A percentile compares a stretch with the other conserved stretches of the same genome.
Evolutionary conservation across 2,329 filamentous ascomycete species (phyloP).

Genomic region (Plectosphaerella sp.): DNA sequence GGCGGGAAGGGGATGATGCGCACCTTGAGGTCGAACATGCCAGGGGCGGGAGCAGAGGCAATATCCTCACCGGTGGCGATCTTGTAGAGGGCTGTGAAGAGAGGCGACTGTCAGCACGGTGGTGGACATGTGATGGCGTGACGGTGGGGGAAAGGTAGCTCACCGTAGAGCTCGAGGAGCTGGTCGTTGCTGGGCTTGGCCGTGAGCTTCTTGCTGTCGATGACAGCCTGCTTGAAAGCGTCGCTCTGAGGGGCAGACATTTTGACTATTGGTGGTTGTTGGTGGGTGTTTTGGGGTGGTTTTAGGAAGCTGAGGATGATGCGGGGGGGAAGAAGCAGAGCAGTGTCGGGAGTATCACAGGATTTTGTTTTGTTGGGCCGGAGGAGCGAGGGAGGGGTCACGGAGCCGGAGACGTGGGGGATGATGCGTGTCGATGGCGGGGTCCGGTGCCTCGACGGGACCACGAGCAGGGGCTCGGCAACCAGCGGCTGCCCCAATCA

Average conservation of each 20-base stretch:
- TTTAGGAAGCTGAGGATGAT: neutral
- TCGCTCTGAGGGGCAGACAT: slow-evolving; percentile 37
- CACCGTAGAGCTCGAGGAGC: slow-evolving; percentile 60
- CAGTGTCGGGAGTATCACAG: neutral
- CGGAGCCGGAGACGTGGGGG: neutral
- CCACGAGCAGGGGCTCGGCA: too few relatives aligned
- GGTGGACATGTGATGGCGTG: neutral
- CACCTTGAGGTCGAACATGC: slow-evolving; percentile 69
- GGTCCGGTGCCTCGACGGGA: neutral
- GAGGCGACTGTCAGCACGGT: neutral
- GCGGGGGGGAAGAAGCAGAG: neutral
- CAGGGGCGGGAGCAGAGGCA: slow-evolving; percentile 49
- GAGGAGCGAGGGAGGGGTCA: slow-evolving; percentile 1
- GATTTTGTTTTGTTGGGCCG: neutral
- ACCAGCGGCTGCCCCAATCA: too few relatives aligned
- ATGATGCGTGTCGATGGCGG: neutral
- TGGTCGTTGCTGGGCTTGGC: slow-evolving; percentile 60
- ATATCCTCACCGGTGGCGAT: slow-evolving; percentile 54
- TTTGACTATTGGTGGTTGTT: slow-evolving; percentile 15
- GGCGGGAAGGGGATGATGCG: slow-evolving; percentile 12
- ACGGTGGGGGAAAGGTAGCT: slow-evolving; percentile 19
- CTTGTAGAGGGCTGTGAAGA: slow-evolving; percentile 51
- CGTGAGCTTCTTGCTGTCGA: slow-evolving; percentile 64
- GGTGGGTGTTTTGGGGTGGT: neutral
- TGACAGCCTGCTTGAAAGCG: slow-evolving; percentile 52